Evolutionary conservation across 345 rosid genomes (phyloP).

Genomic region (Corchorus capsularis): DNA sequence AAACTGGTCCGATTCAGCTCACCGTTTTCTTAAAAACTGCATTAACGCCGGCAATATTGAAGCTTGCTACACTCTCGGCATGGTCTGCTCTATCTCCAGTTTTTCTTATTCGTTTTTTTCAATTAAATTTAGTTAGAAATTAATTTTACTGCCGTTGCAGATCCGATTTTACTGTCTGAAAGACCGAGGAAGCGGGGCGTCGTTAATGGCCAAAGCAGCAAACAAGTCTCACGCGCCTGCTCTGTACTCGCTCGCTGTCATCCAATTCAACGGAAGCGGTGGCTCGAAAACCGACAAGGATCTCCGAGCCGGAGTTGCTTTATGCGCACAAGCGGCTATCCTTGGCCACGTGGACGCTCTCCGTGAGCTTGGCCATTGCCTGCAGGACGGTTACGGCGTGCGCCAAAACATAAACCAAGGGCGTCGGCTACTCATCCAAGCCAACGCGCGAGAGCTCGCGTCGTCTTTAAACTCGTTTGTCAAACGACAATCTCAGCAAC

Average conservation of each 20-base stretch:
- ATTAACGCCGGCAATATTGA: slow-evolving; percentile 56
- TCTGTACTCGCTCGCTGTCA: slow-evolving; percentile 57
- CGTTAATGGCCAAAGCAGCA: slow-evolving; percentile 71
- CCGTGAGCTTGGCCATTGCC: slow-evolving; percentile 69
- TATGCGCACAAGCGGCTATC: slow-evolving; percentile 63
- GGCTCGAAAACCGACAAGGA: slow-evolving; percentile 53
- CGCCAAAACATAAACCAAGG: slow-evolving; percentile 47
- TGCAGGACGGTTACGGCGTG: slow-evolving; percentile 76
- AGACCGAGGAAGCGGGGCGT: slow-evolving; percentile 50
- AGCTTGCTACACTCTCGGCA: slow-evolving; percentile 62
- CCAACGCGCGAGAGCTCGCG: slow-evolving; percentile 62
- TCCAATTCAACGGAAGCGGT: slow-evolving; percentile 81
- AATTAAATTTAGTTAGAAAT: too few species aligned
- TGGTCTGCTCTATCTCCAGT: slow-evolving; percentile 41
- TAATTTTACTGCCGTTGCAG: slow-evolving; percentile 32
- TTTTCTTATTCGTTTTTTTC: not conserved
- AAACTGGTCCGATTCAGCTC: slow-evolving; percentile 61
- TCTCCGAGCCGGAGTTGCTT: slow-evolving; percentile 59
- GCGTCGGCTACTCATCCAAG: slow-evolving; percentile 56
- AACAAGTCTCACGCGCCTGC: slow-evolving; percentile 59
- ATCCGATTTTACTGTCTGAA: slow-evolving; percentile 73
- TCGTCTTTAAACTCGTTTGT: slow-evolving; percentile 28
- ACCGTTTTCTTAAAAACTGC: slow-evolving; percentile 53
- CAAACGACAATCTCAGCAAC: slow-evolving; percentile 12
- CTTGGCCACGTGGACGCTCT: slow-evolving; percentile 64